A percentile compares a stretch with the other conserved stretches of the same genome.
phyloP scores from a whole-genome alignment of 2,329 filamentous ascomycete species.

The Periconia digitata region DNA sequence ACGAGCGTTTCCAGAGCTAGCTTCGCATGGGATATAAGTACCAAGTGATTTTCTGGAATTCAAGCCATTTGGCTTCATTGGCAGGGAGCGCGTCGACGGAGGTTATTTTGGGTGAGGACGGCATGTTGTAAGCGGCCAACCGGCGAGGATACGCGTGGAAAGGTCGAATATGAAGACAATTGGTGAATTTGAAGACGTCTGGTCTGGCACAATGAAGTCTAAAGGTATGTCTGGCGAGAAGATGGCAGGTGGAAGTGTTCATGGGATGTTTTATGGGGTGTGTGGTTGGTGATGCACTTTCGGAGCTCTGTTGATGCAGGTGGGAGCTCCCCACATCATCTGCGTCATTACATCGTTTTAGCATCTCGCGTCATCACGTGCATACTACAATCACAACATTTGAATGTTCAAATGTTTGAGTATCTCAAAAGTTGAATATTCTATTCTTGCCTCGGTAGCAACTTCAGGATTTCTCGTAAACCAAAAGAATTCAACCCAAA shows the following conservation, averaged over 20 bases:
- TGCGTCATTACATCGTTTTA: neutral
- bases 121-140: constrained; percentile 36
- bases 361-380: neutral
- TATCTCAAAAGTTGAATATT: no score
- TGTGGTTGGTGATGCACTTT: neutral
- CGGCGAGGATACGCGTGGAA: constrained; percentile 15
- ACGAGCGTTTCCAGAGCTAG: no score
- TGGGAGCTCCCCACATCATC: neutral
- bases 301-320: neutral
- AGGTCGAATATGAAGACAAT: constrained; percentile 2
- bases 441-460: no score
- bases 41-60: neutral
- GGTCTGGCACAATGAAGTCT: neutral
- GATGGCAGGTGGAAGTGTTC: neutral
- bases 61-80: constrained; percentile 58
- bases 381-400: neutral
- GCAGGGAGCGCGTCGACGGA: constrained; percentile 52
- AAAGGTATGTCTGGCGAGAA: neutral
- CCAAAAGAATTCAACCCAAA: no score
- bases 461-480: no score
- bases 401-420: no score
- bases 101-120: constrained; percentile 30
- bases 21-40: no score
- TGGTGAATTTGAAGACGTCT: neutral
- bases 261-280: neutral